Base-by-base conservation (phyloP, 2,329 filamentous ascomycete species). In the Fusarium graminum region DNA sequence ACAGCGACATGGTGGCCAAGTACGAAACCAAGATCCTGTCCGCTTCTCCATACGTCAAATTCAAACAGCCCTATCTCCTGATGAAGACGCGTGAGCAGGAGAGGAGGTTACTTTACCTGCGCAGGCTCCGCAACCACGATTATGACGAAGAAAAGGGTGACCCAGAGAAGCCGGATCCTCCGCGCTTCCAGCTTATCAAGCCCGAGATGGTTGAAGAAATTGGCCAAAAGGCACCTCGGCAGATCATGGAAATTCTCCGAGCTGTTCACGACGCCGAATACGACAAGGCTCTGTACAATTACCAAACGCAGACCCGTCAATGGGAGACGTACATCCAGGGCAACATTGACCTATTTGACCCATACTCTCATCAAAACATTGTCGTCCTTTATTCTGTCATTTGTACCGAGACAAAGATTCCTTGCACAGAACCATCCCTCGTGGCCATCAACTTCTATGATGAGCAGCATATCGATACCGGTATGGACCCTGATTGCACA, bases 241-340 rank as follows among this genome's bases (percentile, higher is more conserved):
- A 97, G 74, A 92, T 97, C 30, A 93, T 94, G 80, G 94, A 98
- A 72, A 93, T 98, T 46, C 81, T 99, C 8, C 93, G 95, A 75
- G 95, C 95, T 22, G 94, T 97, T 13, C 94, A 98, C 76, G 93
- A 97, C 75, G 94, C 94, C 3, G 95, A 99, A 77, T 97, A 98
- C 72, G 94, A 99, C 76, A 97, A 95, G 78, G 94, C 94, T 2
- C 80, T 96, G 32, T 92, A 97, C 78, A 93, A 94, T 71, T 99
- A 98, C 75, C 88, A 93, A 76, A 97, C 93, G 0, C 94, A 98
- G 75, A 97, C 93, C 56, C 88, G 92, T 29, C 94, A 97, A 70
- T 99, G 95, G 95, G 95, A 99, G 75, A 92, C 92, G 28, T 97
- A 97, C 72, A 90, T 97, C 22, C 89, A 94, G 49, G 93, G 92